These are phyloP conservation scores for Tricholoma sp. DNA, from an alignment of 768 basidiomycete species.

Conservation along the genomic window DNA sequence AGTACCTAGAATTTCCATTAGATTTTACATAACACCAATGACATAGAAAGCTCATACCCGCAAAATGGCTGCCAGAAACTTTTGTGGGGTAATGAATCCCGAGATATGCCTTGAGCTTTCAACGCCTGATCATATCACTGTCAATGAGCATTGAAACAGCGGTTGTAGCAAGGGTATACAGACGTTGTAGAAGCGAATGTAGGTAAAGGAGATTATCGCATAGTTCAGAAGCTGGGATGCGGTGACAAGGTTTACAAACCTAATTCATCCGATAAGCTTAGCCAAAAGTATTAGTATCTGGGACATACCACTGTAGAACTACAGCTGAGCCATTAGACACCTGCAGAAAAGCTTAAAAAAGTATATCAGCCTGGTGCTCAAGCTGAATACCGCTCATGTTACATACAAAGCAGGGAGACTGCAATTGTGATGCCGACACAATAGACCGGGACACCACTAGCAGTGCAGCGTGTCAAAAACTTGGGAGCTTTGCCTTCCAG, in stretches of 20 bases:
- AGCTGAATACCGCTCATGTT: background rate
- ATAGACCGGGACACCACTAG: conserved; percentile 53
- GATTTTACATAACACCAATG: background rate
- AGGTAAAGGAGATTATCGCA: conserved; percentile 42
- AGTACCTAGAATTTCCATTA: conserved; percentile 28
- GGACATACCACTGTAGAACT: conserved; percentile 40
- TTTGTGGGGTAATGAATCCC: conserved; percentile 40
- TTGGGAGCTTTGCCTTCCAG: conserved; percentile 56
- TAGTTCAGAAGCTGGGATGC: conserved; percentile 46
- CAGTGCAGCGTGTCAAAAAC: conserved; percentile 48
- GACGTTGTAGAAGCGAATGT: conserved; percentile 43
- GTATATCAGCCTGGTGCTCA: background rate
- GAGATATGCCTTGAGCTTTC: conserved; percentile 38
- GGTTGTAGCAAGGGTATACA: conserved; percentile 6
- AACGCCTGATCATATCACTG: conserved; percentile 27
- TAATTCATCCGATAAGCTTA: conserved; percentile 7
- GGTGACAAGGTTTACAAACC: conserved; percentile 47
- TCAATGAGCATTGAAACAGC: background rate
- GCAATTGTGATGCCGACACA: conserved; percentile 41
- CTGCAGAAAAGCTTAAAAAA: conserved; percentile 40
- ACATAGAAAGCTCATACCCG: conserved; percentile 26
- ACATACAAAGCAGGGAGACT: conserved; percentile 32
- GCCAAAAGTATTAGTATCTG: background rate
- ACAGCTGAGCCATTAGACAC: conserved; percentile 43
- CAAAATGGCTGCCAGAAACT: conserved; percentile 49